Conservation (phyloP, 805 yeast genomes). For the Starmerella cellae region DNA sequence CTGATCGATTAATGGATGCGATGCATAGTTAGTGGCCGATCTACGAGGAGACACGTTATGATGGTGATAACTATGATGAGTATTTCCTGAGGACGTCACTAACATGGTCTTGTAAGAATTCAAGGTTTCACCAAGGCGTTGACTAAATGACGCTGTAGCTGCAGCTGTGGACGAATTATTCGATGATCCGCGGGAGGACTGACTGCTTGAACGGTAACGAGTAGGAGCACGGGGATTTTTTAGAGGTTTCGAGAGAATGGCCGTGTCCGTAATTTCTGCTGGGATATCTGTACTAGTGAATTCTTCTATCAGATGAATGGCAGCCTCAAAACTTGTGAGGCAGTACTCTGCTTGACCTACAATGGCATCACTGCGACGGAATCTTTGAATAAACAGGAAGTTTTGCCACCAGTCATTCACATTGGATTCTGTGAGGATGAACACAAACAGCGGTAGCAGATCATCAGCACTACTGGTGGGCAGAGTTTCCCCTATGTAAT, state of each 20-base stretch:
- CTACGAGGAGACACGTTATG: not conserved
- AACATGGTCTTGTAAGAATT: conserved; percentile 17
- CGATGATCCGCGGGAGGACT: conserved; percentile 24
- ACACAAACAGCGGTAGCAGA: conserved; percentile 30
- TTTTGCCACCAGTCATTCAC: conserved; percentile 29
- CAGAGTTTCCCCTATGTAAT: conserved; percentile 26
- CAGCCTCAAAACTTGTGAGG: conserved; percentile 34
- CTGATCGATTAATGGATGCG: conserved; percentile 13
- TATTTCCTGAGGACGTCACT: not conserved
- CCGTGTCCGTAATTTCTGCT: conserved; percentile 19
- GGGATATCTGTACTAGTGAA: conserved; percentile 26
- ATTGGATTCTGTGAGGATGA: conserved; percentile 24
- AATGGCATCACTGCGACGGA: conserved; percentile 26
- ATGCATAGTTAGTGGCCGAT: not conserved
- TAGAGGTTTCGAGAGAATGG: conserved; percentile 17
- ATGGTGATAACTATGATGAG: too few relatives aligned
- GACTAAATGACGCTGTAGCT: conserved; percentile 19
- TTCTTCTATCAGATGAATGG: conserved; percentile 29
- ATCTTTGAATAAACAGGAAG: conserved; percentile 29
- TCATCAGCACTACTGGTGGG: conserved; percentile 28
- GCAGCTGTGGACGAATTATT: conserved; percentile 12
- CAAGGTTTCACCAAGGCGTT: conserved; percentile 26
- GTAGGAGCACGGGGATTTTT: conserved; percentile 10
- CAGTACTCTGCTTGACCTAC: conserved; percentile 32
- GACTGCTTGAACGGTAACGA: conserved; percentile 16